Base-by-base conservation (phyloP, 2,329 filamentous ascomycete genomes). In the Fusarium nurragi region DNA sequence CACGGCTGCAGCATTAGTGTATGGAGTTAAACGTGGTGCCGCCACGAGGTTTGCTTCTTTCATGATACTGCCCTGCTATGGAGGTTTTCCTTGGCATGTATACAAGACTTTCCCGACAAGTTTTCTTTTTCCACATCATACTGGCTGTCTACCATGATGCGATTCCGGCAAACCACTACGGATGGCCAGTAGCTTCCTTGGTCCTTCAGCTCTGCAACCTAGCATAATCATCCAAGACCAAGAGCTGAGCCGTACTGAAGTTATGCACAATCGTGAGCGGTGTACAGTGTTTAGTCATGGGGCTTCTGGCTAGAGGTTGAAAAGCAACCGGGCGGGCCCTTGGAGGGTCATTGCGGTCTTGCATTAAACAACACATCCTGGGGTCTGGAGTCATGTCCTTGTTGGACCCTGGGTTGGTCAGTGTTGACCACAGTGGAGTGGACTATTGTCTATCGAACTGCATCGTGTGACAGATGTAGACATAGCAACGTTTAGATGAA, bases 1-100 rank as follows among this genome's bases (percentile, higher is more conserved):
- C 67, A 71, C 53, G 39, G 55, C 22, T 59, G 53, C 50, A 57
- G 61, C 54, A 49, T 61, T 58, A 67, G 66, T 37, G 61, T 28
- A 37, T 36, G 40, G 54, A 44, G 51, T 51, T 55, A 50, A 28
- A 36, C 34, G 43, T 46, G 54, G 46, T 67, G 34, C 21, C 14
- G 34, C 43, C 19, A 34, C n/a, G 43, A 40, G 25, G 28, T 45
- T 68, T 70, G 52, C 57, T 67, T 67, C 60, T 70, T 62, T 44
- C 32, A 10, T 34, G 32, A 34, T 9, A 49, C 39, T 47, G 46
- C 38, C 39, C 45, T 45, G 28, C 47, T 32, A 2, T 22, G 39
- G 30, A 50, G 51, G 57, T 58, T 44, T 55, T 18, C 44, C 47
- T 57, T 39, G 22, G 43, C 48, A 54, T 41, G 23, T 9, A 30